A percentile compares a stretch with the other conserved stretches of the same genome.
phyloP scores from a whole-genome alignment of 1,139 yeast species.

The Taphrina sp. region DNA sequence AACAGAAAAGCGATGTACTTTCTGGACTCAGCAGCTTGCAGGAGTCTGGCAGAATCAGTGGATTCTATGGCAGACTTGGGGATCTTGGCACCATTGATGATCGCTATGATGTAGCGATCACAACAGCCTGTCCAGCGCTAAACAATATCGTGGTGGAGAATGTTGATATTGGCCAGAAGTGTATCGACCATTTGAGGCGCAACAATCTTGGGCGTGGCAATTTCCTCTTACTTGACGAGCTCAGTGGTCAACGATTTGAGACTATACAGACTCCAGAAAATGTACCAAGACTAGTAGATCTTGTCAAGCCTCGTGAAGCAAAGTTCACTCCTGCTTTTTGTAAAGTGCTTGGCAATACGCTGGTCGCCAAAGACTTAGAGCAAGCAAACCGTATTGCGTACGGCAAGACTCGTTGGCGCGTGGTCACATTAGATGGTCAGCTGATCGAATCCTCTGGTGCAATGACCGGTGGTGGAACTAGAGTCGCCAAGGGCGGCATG shows the following conservation, averaged over 20 bases:
- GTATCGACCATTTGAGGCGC: conserved; percentile 81
- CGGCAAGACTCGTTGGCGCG: conserved; percentile 76
- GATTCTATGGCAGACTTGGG: conserved; percentile 76
- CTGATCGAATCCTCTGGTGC: conserved; percentile 95
- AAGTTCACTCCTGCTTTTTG: conserved; percentile 85
- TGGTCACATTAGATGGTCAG: conserved; percentile 90
- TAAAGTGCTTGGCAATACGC: conserved; percentile 78
- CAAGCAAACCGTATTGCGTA: conserved; percentile 89
- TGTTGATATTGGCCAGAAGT: conserved; percentile 87
- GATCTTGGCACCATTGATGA: conserved; percentile 86
- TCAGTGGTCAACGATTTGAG: conserved; percentile 60
- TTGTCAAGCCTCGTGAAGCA: conserved; percentile 64
- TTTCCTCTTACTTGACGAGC: conserved; percentile 74
- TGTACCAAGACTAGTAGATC: conserved; percentile 80
- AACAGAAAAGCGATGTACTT: conserved; percentile 73
- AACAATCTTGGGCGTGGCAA: conserved; percentile 86
- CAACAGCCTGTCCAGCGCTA: conserved; percentile 89
- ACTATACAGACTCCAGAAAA: conserved; percentile 72
- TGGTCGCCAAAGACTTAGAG: conserved; percentile 73
- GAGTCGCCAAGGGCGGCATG: conserved; percentile 66
- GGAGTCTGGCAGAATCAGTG: conserved; percentile 77
- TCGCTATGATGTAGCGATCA: conserved; percentile 84
- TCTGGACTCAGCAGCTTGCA: conserved; percentile 66
- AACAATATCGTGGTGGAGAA: conserved; percentile 93
- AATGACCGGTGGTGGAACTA: conserved; percentile 92